Base-by-base conservation (phyloP, 495 filamentous ascomycete genomes). In the Penicillium lagena region DNA sequence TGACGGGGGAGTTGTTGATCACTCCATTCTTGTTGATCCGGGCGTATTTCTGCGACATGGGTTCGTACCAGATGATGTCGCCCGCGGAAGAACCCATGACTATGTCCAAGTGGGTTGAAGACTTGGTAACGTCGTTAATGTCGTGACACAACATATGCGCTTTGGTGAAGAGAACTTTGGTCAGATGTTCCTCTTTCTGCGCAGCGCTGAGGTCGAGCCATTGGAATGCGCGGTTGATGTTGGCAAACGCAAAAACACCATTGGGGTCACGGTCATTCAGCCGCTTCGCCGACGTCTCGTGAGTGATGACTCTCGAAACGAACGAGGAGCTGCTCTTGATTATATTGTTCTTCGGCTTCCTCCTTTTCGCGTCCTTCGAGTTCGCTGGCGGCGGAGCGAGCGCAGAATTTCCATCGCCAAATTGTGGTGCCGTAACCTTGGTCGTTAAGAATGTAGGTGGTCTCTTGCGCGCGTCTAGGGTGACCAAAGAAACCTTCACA, bases 41-140 rank as follows among this genome's bases (percentile, higher is more conserved):
- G 2, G 86, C 86, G 60, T 98, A 98, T 58, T 95, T 93, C 55
- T 96, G 90, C 13, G 89, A 90, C 56, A 96, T 88, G 10, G 93
- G 90, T 67, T 98, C 93, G 70, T 91, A 98, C 94, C 94, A 98
- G 38, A 98, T 90, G 39, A 97, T 93, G 57, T 98, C 93, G 17
- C 89, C 89, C 0, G 89, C 90, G 2, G 90, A 95, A 46, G 95
- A 96, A 7, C 93, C 93, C 82, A 97, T 89, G 45, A 95, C 81
- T 17, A 97, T 72, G 58, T 98, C 93, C 41, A 97, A 72, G 60
- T 96, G 91, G 12, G 71, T 79, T 9, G 76, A 44, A 35, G 77
- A 83, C 62, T 90, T 95, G 27, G 93, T 96, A 39, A 86, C 43
- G 35, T 77, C 69, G 57, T 97, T 97, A 17, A 95, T 79, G 66